Percentiles rank a stretch among this genome's conserved stretches.
Evolutionary conservation across 2,329 filamentous ascomycete species (phyloP).

Genomic region (Helotiales sp.): DNA sequence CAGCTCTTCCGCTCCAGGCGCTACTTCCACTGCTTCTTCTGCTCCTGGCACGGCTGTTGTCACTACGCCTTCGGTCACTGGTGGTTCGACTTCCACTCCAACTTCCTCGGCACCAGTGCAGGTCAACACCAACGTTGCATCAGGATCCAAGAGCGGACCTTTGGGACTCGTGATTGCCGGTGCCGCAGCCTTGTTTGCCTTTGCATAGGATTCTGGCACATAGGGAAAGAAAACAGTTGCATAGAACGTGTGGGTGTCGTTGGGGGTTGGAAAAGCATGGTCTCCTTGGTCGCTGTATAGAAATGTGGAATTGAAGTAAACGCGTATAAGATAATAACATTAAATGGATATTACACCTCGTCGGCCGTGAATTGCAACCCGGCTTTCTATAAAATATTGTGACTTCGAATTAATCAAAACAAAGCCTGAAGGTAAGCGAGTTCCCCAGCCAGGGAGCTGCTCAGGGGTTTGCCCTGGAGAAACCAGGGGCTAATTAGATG

Average conservation of each 20-base stretch:
- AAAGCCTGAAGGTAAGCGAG: not conserved
- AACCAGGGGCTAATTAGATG: no score
- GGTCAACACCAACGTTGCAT: not conserved
- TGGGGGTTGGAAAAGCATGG: no score
- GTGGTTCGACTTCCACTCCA: not conserved
- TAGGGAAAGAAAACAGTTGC: no score
- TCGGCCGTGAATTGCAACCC: no score
- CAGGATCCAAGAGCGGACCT: not conserved
- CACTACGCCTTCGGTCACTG: not conserved
- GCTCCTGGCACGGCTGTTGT: not conserved
- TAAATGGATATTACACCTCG: no score
- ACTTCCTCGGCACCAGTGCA: not conserved
- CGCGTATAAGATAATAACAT: no score
- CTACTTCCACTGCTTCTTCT: not conserved
- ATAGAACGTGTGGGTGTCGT: no score
- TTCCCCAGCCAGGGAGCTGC: no score
- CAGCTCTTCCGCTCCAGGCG: not conserved
- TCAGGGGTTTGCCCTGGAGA: not conserved
- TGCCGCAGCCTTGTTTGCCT: not conserved
- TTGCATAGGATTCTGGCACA: conserved; percentile 5
- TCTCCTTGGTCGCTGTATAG: no score
- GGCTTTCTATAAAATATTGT: no score
- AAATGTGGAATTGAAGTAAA: no score
- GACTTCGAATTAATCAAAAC: not conserved
- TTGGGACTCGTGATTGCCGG: not conserved